phyloP scores from a whole-genome alignment of 179 eudicot genomes.

The Sideroxylon spinosum region DNA sequence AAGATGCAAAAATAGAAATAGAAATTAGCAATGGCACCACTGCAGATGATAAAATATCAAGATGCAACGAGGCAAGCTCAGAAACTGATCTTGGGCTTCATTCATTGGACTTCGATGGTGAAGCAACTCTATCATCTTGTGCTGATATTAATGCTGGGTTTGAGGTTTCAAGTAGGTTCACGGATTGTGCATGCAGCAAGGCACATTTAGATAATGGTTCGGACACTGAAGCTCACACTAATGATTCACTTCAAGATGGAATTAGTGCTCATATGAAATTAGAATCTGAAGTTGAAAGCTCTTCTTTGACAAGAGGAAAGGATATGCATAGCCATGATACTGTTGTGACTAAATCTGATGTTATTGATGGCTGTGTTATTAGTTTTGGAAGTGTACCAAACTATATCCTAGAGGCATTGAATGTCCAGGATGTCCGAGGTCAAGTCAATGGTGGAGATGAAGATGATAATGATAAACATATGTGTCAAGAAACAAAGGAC shows the following conservation, averaged over 20 bases:
- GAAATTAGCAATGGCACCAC: slow-evolving; percentile 21
- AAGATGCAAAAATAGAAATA: slow-evolving; percentile 16
- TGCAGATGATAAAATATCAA: slow-evolving; percentile 25
- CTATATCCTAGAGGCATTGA: slow-evolving; percentile 7
- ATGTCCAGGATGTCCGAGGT: background rate
- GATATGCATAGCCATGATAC: slow-evolving; percentile 24
- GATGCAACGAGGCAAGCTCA: slow-evolving; percentile 15
- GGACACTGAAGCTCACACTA: background rate
- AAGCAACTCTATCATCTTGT: background rate
- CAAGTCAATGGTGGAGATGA: slow-evolving; percentile 1
- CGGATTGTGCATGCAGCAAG: slow-evolving; percentile 8
- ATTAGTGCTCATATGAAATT: slow-evolving; percentile 16
- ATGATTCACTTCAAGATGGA: slow-evolving; percentile 14
- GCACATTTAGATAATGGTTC: slow-evolving; percentile 4
- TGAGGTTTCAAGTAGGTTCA: slow-evolving; percentile 22
- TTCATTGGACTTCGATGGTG: slow-evolving; percentile 24
- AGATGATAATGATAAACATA: background rate
- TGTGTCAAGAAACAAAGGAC: slow-evolving; percentile 17
- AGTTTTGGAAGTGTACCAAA: slow-evolving; percentile 4
- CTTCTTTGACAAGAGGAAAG: slow-evolving; percentile 12
- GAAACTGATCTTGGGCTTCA: slow-evolving; percentile 34
- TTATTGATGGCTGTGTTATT: slow-evolving; percentile 16
- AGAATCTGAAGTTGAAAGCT: slow-evolving; percentile 19
- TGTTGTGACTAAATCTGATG: slow-evolving; percentile 22
- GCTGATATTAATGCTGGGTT: slow-evolving; percentile 21